These are phyloP conservation scores for Trichoderma harzianum DNA, from an alignment of 2,329 filamentous ascomycete species.

Conservation along the genomic window DNA sequence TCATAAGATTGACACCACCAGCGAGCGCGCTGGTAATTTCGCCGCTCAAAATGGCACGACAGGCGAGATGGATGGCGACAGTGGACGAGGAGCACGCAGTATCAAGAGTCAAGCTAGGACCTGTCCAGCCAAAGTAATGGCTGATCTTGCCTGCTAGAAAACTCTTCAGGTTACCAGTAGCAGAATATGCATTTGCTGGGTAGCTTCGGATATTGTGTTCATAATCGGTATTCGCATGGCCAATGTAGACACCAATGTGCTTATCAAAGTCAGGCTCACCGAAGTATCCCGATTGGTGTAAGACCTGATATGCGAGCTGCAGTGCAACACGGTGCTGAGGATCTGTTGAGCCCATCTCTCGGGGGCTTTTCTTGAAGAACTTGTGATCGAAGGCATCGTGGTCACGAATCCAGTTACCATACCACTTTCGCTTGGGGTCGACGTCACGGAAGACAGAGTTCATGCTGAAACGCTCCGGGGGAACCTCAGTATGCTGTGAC, in stretches of 20 bases:
- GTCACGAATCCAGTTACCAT: slow-evolving; percentile 26
- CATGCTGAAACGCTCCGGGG: not conserved
- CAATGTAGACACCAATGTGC: slow-evolving; percentile 38
- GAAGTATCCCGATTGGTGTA: slow-evolving; percentile 31
- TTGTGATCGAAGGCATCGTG: slow-evolving; percentile 34
- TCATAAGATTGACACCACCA: slow-evolving; percentile 41
- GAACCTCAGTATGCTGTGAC: slow-evolving; percentile 17
- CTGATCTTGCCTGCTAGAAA: slow-evolving; percentile 35
- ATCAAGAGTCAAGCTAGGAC: slow-evolving; percentile 35
- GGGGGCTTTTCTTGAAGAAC: slow-evolving; percentile 40
- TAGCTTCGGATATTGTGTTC: slow-evolving; percentile 39
- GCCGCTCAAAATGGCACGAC: slow-evolving; percentile 27
- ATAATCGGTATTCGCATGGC: slow-evolving; percentile 35
- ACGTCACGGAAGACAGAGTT: not conserved
- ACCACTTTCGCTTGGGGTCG: slow-evolving; percentile 17
- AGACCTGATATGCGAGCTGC: slow-evolving; percentile 40
- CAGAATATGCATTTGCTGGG: slow-evolving; percentile 35
- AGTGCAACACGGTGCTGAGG: slow-evolving; percentile 39
- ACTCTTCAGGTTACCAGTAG: slow-evolving; percentile 34
- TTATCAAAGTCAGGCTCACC: not conserved
- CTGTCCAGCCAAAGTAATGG: slow-evolving; percentile 39
- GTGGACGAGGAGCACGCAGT: slow-evolving; percentile 39
- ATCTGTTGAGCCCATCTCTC: slow-evolving; percentile 37
- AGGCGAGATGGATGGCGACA: slow-evolving; percentile 36
- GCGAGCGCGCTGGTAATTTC: slow-evolving; percentile 36